These are phyloP conservation scores for Rhizopogon vulgaris DNA, from an alignment of 768 basidiomycete genomes.

Conservation along the genomic window DNA sequence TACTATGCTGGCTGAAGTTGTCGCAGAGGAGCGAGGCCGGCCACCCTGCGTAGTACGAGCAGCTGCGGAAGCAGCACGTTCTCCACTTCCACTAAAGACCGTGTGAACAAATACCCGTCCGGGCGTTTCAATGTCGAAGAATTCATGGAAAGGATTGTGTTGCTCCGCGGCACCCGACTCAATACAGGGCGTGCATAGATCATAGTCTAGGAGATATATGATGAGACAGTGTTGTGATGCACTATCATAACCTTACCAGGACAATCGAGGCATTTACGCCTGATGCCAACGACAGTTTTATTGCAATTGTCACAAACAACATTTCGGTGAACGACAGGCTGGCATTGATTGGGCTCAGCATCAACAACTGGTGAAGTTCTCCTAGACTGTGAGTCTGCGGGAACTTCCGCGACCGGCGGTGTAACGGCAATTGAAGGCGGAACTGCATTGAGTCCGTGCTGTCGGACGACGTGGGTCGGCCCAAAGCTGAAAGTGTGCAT, in stretches of 20 bases:
- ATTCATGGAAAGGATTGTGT: conserved; percentile 63
- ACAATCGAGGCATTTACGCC: conserved; percentile 82
- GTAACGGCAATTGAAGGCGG: not conserved
- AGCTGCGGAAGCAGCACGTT: conserved; percentile 13
- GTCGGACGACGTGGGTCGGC: conserved; percentile 22
- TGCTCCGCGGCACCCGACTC: conserved; percentile 38
- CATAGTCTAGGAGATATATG: conserved; percentile 48
- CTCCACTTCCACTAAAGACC: conserved; percentile 39
- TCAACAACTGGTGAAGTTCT: not conserved
- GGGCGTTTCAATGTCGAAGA: conserved; percentile 62
- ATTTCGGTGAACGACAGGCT: conserved; percentile 40
- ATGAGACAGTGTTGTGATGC: not conserved
- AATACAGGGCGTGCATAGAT: conserved; percentile 61
- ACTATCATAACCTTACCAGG: conserved; percentile 36
- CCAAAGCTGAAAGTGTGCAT: conserved; percentile 27
- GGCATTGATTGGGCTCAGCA: not conserved
- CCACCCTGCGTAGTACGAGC: conserved; percentile 1
- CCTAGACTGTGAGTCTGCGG: not conserved
- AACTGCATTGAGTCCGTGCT: conserved; percentile 1
- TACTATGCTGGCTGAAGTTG: not conserved
- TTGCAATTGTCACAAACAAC: conserved; percentile 66
- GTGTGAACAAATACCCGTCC: conserved; percentile 63
- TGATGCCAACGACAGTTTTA: conserved; percentile 49
- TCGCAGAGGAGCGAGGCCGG: not conserved
- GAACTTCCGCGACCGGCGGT: not conserved